Conservation (phyloP, 2,329 filamentous ascomycete species). For the Daldinia eschscholtzii region DNA sequence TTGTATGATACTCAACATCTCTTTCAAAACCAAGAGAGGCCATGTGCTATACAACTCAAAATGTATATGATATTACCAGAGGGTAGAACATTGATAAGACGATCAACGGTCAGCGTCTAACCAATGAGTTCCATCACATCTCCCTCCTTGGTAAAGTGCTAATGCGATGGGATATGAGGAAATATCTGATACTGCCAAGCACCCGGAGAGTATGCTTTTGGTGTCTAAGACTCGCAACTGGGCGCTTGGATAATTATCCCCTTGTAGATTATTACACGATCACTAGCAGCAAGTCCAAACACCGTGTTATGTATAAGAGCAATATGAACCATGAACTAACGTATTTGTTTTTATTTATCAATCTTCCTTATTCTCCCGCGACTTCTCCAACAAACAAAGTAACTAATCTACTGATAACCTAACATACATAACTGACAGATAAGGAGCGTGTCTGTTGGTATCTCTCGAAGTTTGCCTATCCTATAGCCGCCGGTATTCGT, state of each 20-base stretch:
- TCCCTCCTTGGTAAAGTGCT: background rate
- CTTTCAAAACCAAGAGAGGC: conserved; percentile 27
- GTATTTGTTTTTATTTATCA: conserved; percentile 29
- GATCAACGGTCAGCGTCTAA: background rate
- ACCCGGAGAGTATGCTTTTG: background rate
- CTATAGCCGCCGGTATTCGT: conserved; percentile 23
- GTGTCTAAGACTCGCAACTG: background rate
- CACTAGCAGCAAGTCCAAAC: background rate
- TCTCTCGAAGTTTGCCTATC: conserved; percentile 18
- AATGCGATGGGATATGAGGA: background rate
- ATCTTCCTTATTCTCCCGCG: conserved; percentile 29
- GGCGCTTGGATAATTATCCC: conserved; percentile 8
- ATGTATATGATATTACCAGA: conserved; percentile 26
- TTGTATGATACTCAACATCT: conserved; percentile 40
- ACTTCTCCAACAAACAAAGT: conserved; percentile 31
- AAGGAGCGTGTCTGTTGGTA: conserved; percentile 39
- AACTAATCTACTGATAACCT: conserved; percentile 11
- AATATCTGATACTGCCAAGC: conserved; percentile 1
- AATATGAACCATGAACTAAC: conserved; percentile 7
- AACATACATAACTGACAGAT: conserved; percentile 30
- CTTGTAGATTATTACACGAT: conserved; percentile 7
- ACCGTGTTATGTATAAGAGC: conserved; percentile 4
- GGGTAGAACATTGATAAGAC: background rate
- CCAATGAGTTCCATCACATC: background rate
- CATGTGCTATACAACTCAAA: conserved; percentile 39